A percentile compares a stretch with the other conserved stretches of the same genome.
Conservation (phyloP, 2,329 filamentous ascomycete species). For the Aspergillus calidoustus region DNA sequence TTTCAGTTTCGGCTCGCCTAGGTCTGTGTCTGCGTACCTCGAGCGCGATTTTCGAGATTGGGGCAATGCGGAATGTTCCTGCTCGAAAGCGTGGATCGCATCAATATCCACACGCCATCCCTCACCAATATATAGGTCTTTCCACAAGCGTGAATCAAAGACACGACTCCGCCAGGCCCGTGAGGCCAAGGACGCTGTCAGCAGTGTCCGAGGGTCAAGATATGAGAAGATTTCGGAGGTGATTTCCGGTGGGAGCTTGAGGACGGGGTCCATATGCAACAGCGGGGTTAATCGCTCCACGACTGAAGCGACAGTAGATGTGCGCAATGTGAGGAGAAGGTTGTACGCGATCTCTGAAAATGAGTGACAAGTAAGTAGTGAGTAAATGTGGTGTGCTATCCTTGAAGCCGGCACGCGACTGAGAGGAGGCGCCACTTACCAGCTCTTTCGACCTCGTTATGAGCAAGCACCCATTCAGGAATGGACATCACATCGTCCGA, state of each 20-base stretch:
- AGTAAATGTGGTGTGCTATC: not conserved
- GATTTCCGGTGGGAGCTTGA: constrained; percentile 84
- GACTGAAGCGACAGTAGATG: constrained; percentile 77
- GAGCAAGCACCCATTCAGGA: constrained; percentile 59
- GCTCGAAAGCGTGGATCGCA: constrained; percentile 71
- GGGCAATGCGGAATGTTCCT: constrained; percentile 47
- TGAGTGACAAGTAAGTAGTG: constrained; percentile 22
- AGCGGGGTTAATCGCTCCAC: constrained; percentile 79
- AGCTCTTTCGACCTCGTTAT: constrained; percentile 60
- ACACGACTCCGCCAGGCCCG: constrained; percentile 81
- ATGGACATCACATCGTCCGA: constrained; percentile 50
- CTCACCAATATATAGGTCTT: constrained; percentile 77
- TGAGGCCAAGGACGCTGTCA: constrained; percentile 78
- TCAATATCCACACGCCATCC: constrained; percentile 77
- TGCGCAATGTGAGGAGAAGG: constrained; percentile 77
- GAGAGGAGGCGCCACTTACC: constrained; percentile 46
- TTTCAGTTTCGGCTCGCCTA: constrained; percentile 57
- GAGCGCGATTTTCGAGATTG: constrained; percentile 53
- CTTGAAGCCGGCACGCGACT: constrained; percentile 10
- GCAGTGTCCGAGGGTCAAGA: constrained; percentile 78
- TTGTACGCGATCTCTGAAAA: constrained; percentile 76
- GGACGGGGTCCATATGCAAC: constrained; percentile 90
- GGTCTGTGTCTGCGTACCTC: constrained; percentile 52
- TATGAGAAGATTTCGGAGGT: constrained; percentile 87
- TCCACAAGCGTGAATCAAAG: constrained; percentile 85